phyloP scores from a whole-genome alignment of 441 rosid species.

The Rhodomyrtus psidioides region DNA sequence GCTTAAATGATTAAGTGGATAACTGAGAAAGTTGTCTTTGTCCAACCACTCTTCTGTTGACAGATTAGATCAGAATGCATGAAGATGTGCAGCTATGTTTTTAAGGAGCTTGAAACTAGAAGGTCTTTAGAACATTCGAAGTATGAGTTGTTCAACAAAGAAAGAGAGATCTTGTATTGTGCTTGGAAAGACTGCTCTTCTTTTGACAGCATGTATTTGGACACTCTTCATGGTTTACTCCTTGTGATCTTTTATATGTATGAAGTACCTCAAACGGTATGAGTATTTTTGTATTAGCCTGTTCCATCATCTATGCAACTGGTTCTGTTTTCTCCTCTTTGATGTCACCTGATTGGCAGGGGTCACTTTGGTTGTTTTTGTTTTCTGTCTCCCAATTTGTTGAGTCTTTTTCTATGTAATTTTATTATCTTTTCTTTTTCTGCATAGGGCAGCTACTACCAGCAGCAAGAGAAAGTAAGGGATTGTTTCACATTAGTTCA shows the following conservation, averaged over 20 bases:
- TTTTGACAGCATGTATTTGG: no score
- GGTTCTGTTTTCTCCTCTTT: neutral
- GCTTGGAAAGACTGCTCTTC: no score
- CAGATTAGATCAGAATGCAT: no score
- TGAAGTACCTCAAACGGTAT: neutral
- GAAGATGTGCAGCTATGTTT: neutral
- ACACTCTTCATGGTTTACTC: no score
- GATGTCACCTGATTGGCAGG: neutral
- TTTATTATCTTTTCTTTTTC: neutral
- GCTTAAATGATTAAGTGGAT: no score
- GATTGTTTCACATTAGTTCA: no score
- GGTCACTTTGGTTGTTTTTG: no score
- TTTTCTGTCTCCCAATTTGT: neutral
- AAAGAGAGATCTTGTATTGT: neutral
- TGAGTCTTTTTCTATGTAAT: no score
- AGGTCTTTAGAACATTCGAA: rapidly evolving
- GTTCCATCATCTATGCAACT: neutral
- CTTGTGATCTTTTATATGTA: no score
- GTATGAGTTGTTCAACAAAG: neutral
- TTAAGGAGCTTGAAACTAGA: neutral
- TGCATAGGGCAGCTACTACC: neutral
- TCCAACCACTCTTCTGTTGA: no score
- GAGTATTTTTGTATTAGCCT: neutral
- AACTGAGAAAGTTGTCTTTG: no score
- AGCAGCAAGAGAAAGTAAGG: no score